Conservation (phyloP, 108 stramenopile genomes). For the Pelagomonas calceolata region DNA sequence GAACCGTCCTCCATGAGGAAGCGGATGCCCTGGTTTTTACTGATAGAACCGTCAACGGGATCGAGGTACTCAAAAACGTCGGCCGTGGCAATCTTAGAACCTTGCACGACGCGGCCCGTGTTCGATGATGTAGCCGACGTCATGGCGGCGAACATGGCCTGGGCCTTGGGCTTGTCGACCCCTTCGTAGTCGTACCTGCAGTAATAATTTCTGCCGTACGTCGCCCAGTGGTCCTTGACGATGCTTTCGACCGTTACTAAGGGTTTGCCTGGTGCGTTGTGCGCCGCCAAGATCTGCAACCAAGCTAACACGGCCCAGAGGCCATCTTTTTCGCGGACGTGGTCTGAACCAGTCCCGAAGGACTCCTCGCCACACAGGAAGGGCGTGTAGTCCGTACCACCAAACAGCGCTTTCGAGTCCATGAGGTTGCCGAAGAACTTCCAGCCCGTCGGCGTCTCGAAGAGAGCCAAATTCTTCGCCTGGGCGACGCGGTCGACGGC, state of each 20-base stretch:
- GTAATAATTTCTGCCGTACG: conserved; percentile 97
- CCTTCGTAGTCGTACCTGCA: conserved; percentile 98
- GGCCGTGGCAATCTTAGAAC: conserved; percentile 68
- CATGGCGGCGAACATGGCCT: conserved; percentile 89
- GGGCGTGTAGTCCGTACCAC: conserved; percentile 87
- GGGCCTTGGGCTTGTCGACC: conserved; percentile 65
- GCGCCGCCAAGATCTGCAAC: conserved; percentile 81
- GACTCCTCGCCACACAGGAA: conserved; percentile 99
- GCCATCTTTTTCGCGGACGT: conserved; percentile 99
- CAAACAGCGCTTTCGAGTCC: conserved; percentile 86
- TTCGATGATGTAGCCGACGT: conserved; percentile 50
- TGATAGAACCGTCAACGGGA: conserved; percentile 87
- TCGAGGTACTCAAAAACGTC: conserved; percentile 95
- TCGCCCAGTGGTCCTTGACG: conserved; percentile 82
- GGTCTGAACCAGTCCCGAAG: conserved; percentile 97
- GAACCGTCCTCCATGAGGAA: conserved; percentile 90
- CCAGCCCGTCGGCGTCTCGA: conserved; percentile 99
- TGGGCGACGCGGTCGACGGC: conserved; percentile 96
- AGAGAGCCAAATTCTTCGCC: conserved; percentile 75
- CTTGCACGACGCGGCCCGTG: conserved; percentile 58
- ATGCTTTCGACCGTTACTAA: conserved; percentile 91
- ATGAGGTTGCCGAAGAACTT: conserved; percentile 99
- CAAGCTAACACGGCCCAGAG: conserved; percentile 99
- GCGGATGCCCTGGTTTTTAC: conserved; percentile 81
- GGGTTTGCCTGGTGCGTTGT: conserved; percentile 68